These are phyloP conservation scores for Protomyces pachydermus DNA, from an alignment of 1,139 yeast genomes.

Conservation along the genomic window DNA sequence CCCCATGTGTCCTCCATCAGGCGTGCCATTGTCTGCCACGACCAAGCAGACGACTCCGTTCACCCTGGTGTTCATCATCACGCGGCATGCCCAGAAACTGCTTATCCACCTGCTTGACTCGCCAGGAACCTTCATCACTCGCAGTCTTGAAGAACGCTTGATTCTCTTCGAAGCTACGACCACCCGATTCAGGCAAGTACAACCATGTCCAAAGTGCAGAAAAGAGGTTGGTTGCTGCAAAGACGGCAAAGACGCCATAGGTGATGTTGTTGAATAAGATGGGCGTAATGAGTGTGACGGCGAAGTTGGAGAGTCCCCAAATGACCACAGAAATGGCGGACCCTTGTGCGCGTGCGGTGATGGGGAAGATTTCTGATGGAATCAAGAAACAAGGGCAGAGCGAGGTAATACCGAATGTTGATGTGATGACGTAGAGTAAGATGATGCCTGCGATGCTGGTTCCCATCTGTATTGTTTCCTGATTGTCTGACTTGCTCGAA, in stretches of 20 bases:
- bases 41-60: neutral
- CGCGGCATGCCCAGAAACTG: conserved; percentile 19
- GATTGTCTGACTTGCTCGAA: neutral
- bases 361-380: conserved; percentile 20
- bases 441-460: conserved; percentile 15
- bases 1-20: too few species aligned
- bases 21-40: neutral
- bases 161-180: conserved; percentile 23
- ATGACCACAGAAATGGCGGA: conserved; percentile 19
- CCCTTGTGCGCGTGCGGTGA: conserved; percentile 25
- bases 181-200: conserved; percentile 22
- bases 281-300: conserved; percentile 19
- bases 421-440: conserved; percentile 13
- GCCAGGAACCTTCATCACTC: conserved; percentile 18
- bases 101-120: conserved; percentile 15
- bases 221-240: conserved; percentile 12
- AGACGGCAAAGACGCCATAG: conserved; percentile 17
- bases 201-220: conserved; percentile 16
- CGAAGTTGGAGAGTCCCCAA: conserved; percentile 25
- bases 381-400: conserved; percentile 19
- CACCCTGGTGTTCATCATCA: neutral
- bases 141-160: conserved; percentile 22
- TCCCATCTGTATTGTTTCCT: conserved; percentile 7
- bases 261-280: conserved; percentile 15
- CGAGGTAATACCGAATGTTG: conserved; percentile 23